phyloP scores from a whole-genome alignment of 2,329 filamentous ascomycete genomes.

The Truncatella angustata region DNA sequence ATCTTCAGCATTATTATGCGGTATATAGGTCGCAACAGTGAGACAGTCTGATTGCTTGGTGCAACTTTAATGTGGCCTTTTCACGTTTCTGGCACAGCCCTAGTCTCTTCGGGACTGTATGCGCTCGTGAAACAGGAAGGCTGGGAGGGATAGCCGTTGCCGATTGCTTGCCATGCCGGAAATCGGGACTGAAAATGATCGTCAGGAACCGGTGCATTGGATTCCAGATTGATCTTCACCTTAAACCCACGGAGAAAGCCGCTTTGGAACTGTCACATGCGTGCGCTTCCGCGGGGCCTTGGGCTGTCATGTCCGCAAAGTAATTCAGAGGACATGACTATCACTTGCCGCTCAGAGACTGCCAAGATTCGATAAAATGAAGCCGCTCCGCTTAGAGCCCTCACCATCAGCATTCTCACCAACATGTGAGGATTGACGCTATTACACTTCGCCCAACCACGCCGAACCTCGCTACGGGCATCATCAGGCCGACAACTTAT shows the following conservation, averaged over 20 bases:
- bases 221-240: not conserved
- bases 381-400: not conserved
- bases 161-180: not conserved
- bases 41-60: not conserved
- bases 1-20: not conserved
- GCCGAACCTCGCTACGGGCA: not conserved
- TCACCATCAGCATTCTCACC: not conserved
- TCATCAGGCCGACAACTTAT: not conserved
- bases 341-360: conserved; percentile 1
- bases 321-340: too few relatives aligned
- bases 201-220: not conserved
- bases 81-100: not conserved
- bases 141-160: not conserved
- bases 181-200: not conserved
- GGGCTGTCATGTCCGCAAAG: not conserved
- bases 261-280: conserved; percentile 1
- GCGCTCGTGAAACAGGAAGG: not conserved
- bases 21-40: conserved; percentile 4
- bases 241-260: not conserved
- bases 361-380: not conserved
- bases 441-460: not conserved
- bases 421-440: too few relatives aligned
- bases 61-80: not conserved
- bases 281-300: not conserved
- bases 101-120: not conserved